phyloP scores from a whole-genome alignment of 805 yeast species.

The Kuraishia hungarica region DNA sequence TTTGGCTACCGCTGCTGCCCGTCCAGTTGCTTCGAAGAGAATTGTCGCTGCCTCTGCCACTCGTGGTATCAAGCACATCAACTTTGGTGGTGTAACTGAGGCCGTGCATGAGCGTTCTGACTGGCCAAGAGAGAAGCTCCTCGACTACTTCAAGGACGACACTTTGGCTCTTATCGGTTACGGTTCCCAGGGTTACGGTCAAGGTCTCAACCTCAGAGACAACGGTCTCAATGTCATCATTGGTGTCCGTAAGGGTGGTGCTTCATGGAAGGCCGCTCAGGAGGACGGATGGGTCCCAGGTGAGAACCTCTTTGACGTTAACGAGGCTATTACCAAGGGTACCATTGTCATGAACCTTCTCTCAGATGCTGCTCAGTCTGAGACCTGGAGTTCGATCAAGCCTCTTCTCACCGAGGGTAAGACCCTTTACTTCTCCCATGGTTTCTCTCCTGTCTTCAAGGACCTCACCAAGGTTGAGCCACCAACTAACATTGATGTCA shows the following conservation, averaged over 20 bases:
- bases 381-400: slow-evolving; percentile 84
- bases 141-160: slow-evolving; percentile 95
- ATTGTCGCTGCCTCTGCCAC: slow-evolving; percentile 37
- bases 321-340: slow-evolving; percentile 89
- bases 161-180: slow-evolving; percentile 97
- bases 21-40: slow-evolving; percentile 29
- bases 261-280: slow-evolving; percentile 98
- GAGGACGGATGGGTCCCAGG: slow-evolving; percentile 99
- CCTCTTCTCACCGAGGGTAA: slow-evolving; percentile 94
- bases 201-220: slow-evolving; percentile 98
- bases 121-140: slow-evolving; percentile 98
- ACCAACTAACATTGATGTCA: slow-evolving; percentile 92
- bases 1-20: slow-evolving; percentile 32
- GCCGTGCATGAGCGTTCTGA: slow-evolving; percentile 97
- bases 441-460: slow-evolving; percentile 99
- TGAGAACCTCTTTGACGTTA: slow-evolving; percentile 90
- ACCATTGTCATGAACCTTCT: slow-evolving; percentile 94
- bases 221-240: slow-evolving; percentile 95
- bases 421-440: slow-evolving; percentile 98
- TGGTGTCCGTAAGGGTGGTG: slow-evolving; percentile 98
- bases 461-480: slow-evolving; percentile 94
- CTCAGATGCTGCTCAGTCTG: slow-evolving; percentile 99
- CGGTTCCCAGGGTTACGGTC: slow-evolving; percentile 99
- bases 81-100: slow-evolving; percentile 94
- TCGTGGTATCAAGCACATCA: slow-evolving; percentile 94